Percentiles rank a stretch among this genome's conserved stretches.
Evolutionary conservation across 306 rosid species (phyloP).

Genomic region (Vigna nakashimae): DNA sequence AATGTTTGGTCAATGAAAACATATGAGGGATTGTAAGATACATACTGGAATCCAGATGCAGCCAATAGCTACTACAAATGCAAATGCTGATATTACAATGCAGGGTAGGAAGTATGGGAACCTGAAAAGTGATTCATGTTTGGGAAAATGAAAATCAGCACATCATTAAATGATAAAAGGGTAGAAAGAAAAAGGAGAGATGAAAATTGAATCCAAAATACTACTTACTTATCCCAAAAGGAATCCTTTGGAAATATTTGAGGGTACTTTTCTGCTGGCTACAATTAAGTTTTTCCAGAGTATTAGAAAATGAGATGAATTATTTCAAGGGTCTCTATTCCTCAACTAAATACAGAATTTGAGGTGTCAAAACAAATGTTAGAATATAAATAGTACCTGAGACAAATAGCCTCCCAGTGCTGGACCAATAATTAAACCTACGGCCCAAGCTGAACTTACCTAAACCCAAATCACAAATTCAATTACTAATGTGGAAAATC

Average conservation of each 20-base stretch:
- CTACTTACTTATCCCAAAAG: slow-evolving; percentile 71
- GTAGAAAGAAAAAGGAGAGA: not conserved
- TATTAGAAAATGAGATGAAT: not conserved
- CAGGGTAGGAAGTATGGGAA: slow-evolving; percentile 56
- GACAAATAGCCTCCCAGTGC: slow-evolving; percentile 91
- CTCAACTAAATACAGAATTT: not conserved
- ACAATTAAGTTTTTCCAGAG: slow-evolving; percentile 22
- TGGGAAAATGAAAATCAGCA: slow-evolving; percentile 6
- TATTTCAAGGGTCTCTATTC: not conserved
- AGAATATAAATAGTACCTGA: slow-evolving; percentile 58
- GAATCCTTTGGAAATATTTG: slow-evolving; percentile 63
- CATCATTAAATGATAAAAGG: not conserved
- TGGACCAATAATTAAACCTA: slow-evolving; percentile 83
- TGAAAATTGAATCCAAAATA: not conserved
- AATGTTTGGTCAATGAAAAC: not conserved
- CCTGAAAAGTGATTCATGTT: slow-evolving; percentile 41
- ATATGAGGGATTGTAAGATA: no score
- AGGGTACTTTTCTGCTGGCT: slow-evolving; percentile 85
- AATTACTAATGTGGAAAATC: not conserved
- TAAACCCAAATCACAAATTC: slow-evolving; percentile 50
- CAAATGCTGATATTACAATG: slow-evolving; percentile 45
- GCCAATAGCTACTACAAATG: slow-evolving; percentile 34
- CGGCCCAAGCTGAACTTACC: slow-evolving; percentile 84
- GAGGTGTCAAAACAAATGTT: not conserved
- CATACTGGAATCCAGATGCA: slow-evolving; percentile 33